These are phyloP conservation scores for Picea sitchensis DNA, from an alignment of 75 land plant genomes.

Conservation along the genomic window DNA sequence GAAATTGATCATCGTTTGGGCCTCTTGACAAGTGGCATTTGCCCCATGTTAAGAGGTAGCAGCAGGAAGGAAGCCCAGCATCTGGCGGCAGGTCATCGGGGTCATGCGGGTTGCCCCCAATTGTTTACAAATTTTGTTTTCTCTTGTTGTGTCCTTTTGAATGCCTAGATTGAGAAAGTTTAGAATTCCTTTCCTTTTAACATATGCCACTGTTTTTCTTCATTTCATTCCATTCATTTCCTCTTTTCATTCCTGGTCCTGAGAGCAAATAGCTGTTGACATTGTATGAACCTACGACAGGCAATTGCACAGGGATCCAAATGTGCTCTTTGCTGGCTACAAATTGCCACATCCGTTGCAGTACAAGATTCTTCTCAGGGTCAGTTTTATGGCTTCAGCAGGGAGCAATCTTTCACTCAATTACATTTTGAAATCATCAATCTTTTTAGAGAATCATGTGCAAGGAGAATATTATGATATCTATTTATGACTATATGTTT, in stretches of 20 bases:
- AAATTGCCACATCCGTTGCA: slow-evolving; percentile 98
- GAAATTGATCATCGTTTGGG: no score
- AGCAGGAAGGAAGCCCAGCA: no score
- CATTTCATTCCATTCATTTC: not conserved
- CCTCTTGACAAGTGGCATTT: no score
- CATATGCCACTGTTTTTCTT: not conserved
- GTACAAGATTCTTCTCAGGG: slow-evolving; percentile 92
- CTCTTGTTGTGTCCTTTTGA: not conserved
- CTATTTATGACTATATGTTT: no score
- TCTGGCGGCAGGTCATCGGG: no score
- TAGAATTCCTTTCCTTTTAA: not conserved
- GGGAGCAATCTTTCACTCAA: not conserved
- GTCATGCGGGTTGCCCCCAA: no score
- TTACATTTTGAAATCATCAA: not conserved
- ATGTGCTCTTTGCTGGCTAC: slow-evolving; percentile 95
- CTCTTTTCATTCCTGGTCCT: not conserved
- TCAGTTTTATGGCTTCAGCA: slow-evolving; percentile 18
- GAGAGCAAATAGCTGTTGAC: not conserved
- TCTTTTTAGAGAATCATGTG: not conserved
- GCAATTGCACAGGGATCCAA: slow-evolving; percentile 93
- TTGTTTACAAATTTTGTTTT: not conserved
- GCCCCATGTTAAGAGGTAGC: no score
- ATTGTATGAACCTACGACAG: slow-evolving; percentile 31
- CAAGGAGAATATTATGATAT: not conserved
- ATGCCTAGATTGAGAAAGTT: not conserved